These are phyloP conservation scores for Chaetomium sp. DNA, from an alignment of 2,329 filamentous ascomycete species.

Conservation along the genomic window DNA sequence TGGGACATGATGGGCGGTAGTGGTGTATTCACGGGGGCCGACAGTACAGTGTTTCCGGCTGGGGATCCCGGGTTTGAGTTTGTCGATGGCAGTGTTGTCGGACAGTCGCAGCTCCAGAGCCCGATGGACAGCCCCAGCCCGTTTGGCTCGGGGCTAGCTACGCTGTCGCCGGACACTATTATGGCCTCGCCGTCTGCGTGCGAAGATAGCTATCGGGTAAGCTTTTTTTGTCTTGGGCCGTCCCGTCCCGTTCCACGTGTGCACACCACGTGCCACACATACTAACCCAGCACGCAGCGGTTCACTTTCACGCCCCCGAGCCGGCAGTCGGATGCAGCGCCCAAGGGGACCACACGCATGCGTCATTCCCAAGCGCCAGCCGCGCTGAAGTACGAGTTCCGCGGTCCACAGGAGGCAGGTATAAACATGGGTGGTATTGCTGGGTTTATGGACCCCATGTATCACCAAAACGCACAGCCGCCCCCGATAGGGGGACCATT, in stretches of 20 bases:
- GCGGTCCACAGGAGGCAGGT: constrained; percentile 5
- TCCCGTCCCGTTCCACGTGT: background rate
- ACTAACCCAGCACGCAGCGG: constrained; percentile 10
- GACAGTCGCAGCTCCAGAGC: constrained; percentile 30
- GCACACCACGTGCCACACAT: background rate
- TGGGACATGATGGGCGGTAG: constrained; percentile 32
- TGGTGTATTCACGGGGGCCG: background rate
- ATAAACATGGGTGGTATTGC: background rate
- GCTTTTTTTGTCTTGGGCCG: background rate
- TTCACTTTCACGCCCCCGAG: constrained; percentile 26
- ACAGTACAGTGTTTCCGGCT: constrained; percentile 4
- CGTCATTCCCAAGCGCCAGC: constrained; percentile 5
- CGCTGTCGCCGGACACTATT: constrained; percentile 1
- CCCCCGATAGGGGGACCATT: background rate
- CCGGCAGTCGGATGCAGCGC: background rate
- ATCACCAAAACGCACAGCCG: background rate
- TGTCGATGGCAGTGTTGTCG: background rate
- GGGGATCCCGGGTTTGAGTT: constrained; percentile 22
- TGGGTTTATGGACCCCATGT: constrained; percentile 1
- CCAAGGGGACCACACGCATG: constrained; percentile 1
- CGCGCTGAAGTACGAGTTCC: constrained; percentile 10
- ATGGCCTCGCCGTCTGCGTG: constrained; percentile 8
- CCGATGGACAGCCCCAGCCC: constrained; percentile 20
- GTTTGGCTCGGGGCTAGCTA: constrained; percentile 11
- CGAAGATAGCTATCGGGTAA: constrained; percentile 7